phyloP scores from a whole-genome alignment of 495 filamentous ascomycete species.

The Aspergillus steynii region DNA sequence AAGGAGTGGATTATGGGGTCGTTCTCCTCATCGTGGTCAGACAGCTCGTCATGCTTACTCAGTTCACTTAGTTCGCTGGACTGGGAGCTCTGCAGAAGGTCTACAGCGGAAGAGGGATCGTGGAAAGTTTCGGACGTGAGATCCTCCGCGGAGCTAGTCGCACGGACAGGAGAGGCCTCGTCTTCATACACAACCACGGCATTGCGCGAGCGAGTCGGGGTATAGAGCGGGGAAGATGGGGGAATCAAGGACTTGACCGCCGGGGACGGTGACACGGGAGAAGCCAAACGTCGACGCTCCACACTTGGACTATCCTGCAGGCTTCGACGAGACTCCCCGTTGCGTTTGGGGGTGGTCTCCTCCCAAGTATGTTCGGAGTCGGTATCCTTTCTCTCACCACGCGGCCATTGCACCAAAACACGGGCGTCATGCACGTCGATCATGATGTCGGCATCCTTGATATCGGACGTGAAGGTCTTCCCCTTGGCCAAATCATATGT shows the following conservation, averaged over 20 bases:
- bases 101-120: slow-evolving; percentile 26
- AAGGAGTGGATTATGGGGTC: slow-evolving; percentile 90
- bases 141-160: slow-evolving; percentile 28
- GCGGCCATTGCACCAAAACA: slow-evolving; percentile 86
- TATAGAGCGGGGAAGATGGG: slow-evolving; percentile 46
- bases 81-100: slow-evolving; percentile 40
- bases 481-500: slow-evolving; percentile 85
- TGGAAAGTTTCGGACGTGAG: slow-evolving; percentile 25
- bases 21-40: slow-evolving; percentile 87
- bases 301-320: slow-evolving; percentile 65
- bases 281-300: slow-evolving; percentile 59
- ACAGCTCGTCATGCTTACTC: slow-evolving; percentile 59
- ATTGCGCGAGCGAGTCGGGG: slow-evolving; percentile 42
- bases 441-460: slow-evolving; percentile 89
- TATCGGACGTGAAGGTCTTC: slow-evolving; percentile 87
- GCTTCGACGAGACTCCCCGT: slow-evolving; percentile 27
- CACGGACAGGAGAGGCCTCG: slow-evolving; percentile 44
- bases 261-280: slow-evolving; percentile 76
- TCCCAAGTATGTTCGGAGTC: slow-evolving; percentile 72
- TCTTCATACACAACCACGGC: slow-evolving; percentile 66
- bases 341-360: slow-evolving; percentile 46
- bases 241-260: slow-evolving; percentile 44
- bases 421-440: slow-evolving; percentile 92
- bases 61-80: slow-evolving; percentile 64
- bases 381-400: slow-evolving; percentile 56